Base-by-base conservation (phyloP, 108 stramenopile genomes). In the Seminavis robusta region DNA sequence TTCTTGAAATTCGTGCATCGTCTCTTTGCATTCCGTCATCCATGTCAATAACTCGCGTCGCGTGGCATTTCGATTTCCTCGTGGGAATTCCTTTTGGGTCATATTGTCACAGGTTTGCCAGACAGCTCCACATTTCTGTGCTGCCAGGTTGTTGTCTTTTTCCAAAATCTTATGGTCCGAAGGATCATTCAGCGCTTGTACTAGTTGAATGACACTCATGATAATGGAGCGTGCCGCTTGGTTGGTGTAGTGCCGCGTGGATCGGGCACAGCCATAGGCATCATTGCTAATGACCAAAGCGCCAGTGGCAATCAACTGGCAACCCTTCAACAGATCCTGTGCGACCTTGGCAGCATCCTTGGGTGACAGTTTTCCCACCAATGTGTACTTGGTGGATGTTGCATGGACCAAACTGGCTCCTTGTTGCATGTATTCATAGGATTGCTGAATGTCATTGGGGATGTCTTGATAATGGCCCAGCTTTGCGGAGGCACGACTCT, bases 381-480 rank as follows among this genome's bases (percentile, higher is more conserved):
- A 60, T 7, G 90, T 77, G 59, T 85, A 92, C 49, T 88, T 92
- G 24, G 90, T 92, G n/a, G 81, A 69, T 25, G 82, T 84, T 24
- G 72, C 75, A 21, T 81, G 65, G 9, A 92, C 65, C 40, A 84
- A 38, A 24, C 59, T 19, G 2, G 84, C 74, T 21, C 78, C 90
- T 30, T 79, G 56, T 29, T 56, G 19, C 9, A 92, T 53, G 19
- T 80, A 29, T 5, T 72, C 53, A 63, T 82, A 88, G 15, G 81
- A 80, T 27, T 63, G 63, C 21, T 52, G 23, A 19, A 91, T 58
- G 25, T 68, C 59, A 2, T 66, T 48, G 16, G 90, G 86, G 29
- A 86, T 43, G 13, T 47, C 45, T 28, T 81, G 67, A 56, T 77
- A 90, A 56, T 90, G 83, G 4, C 63, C 52, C 1, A 81, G 47